Evolutionary conservation across 495 filamentous ascomycete species (phyloP).

Genomic region (Acidiella bohemica): DNA sequence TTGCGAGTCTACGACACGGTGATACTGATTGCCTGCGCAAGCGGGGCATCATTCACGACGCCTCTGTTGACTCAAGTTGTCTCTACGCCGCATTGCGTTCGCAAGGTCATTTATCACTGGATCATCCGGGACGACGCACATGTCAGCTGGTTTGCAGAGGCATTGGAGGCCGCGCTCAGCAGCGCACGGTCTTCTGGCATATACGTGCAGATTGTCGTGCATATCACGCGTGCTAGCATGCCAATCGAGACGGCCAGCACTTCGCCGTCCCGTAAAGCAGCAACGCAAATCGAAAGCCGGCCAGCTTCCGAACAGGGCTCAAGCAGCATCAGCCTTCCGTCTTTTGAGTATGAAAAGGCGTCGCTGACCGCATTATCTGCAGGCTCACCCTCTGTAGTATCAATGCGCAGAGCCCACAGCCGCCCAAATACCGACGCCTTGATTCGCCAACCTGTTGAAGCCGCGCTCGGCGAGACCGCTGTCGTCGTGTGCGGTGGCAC

Average conservation of each 20-base stretch:
- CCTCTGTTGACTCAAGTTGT: slow-evolving; percentile 43
- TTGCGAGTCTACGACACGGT: slow-evolving; percentile 45
- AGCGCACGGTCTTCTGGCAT: slow-evolving; percentile 27
- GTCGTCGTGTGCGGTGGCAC: slow-evolving; percentile 70
- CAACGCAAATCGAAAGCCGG: background rate
- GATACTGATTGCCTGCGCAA: slow-evolving; percentile 48
- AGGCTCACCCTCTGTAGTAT: too few species aligned
- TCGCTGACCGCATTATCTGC: slow-evolving; percentile 13
- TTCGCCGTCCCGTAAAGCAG: slow-evolving; percentile 34
- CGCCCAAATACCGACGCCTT: slow-evolving; percentile 22
- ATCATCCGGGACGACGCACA: slow-evolving; percentile 57
- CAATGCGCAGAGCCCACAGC: too few species aligned
- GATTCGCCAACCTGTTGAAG: slow-evolving; percentile 49
- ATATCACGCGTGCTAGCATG: slow-evolving; percentile 17
- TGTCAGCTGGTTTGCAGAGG: slow-evolving; percentile 51
- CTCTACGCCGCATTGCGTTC: slow-evolving; percentile 26
- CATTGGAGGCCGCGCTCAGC: slow-evolving; percentile 44
- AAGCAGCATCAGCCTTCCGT: slow-evolving; percentile 16
- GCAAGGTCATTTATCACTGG: slow-evolving; percentile 30
- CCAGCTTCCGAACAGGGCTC: slow-evolving; percentile 41
- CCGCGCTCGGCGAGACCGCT: slow-evolving; percentile 65
- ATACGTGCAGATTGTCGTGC: slow-evolving; percentile 4
- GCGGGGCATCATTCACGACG: slow-evolving; percentile 42
- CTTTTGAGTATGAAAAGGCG: slow-evolving; percentile 12
- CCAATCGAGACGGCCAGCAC: slow-evolving; percentile 36